These are phyloP conservation scores for Yamadazyma nakazawae DNA, from an alignment of 805 yeast genomes.

Conservation along the genomic window DNA sequence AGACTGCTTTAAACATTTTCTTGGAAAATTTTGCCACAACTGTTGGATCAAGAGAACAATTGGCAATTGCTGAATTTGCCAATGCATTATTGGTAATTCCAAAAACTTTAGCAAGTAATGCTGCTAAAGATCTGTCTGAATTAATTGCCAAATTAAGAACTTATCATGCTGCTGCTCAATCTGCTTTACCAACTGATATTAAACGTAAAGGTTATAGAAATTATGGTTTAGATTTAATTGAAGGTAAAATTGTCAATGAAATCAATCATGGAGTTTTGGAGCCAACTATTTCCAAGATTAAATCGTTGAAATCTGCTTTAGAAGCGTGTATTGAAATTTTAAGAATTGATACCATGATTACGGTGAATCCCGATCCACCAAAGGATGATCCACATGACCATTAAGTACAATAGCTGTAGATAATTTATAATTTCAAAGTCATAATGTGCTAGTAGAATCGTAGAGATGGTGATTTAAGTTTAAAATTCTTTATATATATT, in stretches of 20 bases:
- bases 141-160: slow-evolving; percentile 93
- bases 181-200: slow-evolving; percentile 74
- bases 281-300: slow-evolving; percentile 90
- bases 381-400: slow-evolving; percentile 91
- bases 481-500: not conserved
- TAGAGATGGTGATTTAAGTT: not conserved
- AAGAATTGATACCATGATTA: slow-evolving; percentile 97
- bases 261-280: slow-evolving; percentile 84
- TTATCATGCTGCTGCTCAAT: slow-evolving; percentile 92
- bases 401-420: slow-evolving; percentile 20
- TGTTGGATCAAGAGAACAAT: slow-evolving; percentile 94
- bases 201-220: slow-evolving; percentile 84
- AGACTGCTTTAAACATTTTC: slow-evolving; percentile 90
- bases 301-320: slow-evolving; percentile 89
- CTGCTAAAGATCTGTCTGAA: slow-evolving; percentile 96
- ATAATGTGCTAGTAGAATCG: not conserved
- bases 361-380: slow-evolving; percentile 92
- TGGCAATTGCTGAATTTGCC: slow-evolving; percentile 98
- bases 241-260: slow-evolving; percentile 90
- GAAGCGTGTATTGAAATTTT: slow-evolving; percentile 98
- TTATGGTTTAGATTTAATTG: slow-evolving; percentile 88
- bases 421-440: not conserved
- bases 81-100: slow-evolving; percentile 86
- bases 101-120: slow-evolving; percentile 93
- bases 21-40: slow-evolving; percentile 97